These are phyloP conservation scores for Noccaea bulbosa DNA, from an alignment of 345 rosid genomes.

Conservation along the genomic window DNA sequence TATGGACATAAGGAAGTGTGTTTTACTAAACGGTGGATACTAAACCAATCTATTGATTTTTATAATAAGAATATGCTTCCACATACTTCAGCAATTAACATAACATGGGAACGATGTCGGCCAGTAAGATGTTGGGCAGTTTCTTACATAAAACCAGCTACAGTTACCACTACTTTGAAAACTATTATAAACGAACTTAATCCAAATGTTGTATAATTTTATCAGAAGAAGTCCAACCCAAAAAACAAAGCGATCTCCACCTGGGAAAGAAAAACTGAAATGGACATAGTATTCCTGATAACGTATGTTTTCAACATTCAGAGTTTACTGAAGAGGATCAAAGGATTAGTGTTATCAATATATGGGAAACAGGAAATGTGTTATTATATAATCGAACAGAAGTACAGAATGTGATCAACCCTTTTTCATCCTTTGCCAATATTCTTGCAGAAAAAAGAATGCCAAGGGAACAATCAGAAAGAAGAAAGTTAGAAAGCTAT, in stretches of 20 bases:
- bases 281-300: neutral
- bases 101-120: constrained; percentile 5
- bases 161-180: constrained; percentile 17
- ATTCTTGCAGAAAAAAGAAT: constrained; percentile 15
- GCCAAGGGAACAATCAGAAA: too few species aligned
- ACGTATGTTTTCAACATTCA: neutral
- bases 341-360: constrained; percentile 1
- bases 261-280: neutral
- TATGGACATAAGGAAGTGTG: too few species aligned
- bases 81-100: neutral
- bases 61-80: neutral
- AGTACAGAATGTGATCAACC: constrained; percentile 2
- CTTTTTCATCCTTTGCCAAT: neutral
- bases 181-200: constrained; percentile 5
- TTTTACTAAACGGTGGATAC: too few species aligned
- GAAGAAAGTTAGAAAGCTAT: neutral
- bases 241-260: neutral
- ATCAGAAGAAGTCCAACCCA: constrained; percentile 12
- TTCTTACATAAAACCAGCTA: constrained; percentile 13
- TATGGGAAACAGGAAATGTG: neutral
- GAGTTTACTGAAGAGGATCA: constrained; percentile 3
- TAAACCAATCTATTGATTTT: too few species aligned
- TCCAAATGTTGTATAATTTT: too few species aligned
- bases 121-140: constrained; percentile 8
- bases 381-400: neutral